phyloP scores from a whole-genome alignment of 441 rosid genomes.

The Gossypium gossypioides region DNA sequence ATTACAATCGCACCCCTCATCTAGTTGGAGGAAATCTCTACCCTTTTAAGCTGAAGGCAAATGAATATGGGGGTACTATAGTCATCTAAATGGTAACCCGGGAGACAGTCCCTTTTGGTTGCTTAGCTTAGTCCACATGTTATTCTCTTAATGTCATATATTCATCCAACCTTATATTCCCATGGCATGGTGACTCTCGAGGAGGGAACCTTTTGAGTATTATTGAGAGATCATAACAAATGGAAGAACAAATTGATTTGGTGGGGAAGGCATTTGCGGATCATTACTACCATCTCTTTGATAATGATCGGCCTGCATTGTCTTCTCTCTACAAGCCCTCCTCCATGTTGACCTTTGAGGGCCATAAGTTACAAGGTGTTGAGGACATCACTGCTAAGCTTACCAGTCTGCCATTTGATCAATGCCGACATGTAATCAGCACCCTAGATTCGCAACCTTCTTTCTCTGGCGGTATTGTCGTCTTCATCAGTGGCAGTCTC shows the following conservation, averaged over 20 bases:
- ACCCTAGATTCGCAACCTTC: constrained; percentile 75
- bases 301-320: constrained; percentile 43
- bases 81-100: not conserved
- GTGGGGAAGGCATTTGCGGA: constrained; percentile 71
- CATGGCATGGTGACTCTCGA: not conserved
- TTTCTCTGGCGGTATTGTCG: constrained; percentile 46
- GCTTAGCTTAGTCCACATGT: constrained; percentile 9
- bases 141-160: constrained; percentile 13
- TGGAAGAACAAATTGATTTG: constrained; percentile 56
- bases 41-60: not conserved
- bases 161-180: constrained; percentile 12
- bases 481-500: constrained; percentile 76
- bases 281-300: constrained; percentile 69
- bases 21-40: not conserved
- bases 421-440: constrained; percentile 53
- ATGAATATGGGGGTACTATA: constrained; percentile 12
- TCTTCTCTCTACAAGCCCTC: constrained; percentile 46
- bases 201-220: constrained; percentile 6
- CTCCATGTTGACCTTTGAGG: constrained; percentile 76
- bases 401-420: constrained; percentile 51
- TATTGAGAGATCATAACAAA: constrained; percentile 5
- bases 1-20: constrained; percentile 13
- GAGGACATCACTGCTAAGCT: constrained; percentile 55
- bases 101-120: constrained; percentile 10
- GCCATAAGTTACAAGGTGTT: constrained; percentile 47